Evolutionary conservation across 306 rosid species (phyloP).

Genomic region (Dalbergia cultrata): DNA sequence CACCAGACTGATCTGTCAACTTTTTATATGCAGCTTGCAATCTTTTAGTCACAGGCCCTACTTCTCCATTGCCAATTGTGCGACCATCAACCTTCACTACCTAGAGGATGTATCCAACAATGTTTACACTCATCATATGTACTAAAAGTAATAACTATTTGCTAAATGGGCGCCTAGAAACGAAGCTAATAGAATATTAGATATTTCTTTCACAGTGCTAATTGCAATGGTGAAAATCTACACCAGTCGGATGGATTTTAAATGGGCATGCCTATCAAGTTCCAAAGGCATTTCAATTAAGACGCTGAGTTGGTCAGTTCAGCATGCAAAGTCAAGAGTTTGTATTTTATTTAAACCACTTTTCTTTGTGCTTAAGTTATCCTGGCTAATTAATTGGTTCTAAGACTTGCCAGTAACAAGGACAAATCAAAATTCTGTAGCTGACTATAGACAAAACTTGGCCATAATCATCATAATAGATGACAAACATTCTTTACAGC

Average conservation of each 20-base stretch:
- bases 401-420: neutral
- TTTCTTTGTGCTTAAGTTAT: neutral
- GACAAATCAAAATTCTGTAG: neutral
- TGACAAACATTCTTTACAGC: neutral
- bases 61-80: slow-evolving; percentile 75
- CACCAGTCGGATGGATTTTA: neutral
- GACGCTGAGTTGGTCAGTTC: neutral
- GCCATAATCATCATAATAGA: neutral
- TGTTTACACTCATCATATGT: neutral
- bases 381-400: neutral
- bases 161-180: neutral
- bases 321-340: neutral
- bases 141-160: neutral
- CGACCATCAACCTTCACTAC: slow-evolving; percentile 94
- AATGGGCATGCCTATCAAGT: too few species aligned
- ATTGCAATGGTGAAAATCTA: too few species aligned
- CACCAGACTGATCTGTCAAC: slow-evolving; percentile 74
- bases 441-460: neutral
- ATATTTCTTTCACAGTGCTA: too few species aligned
- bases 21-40: slow-evolving; percentile 77
- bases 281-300: too few species aligned
- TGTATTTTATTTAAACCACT: neutral
- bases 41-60: slow-evolving; percentile 73
- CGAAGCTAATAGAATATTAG: neutral
- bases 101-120: slow-evolving; percentile 51